These are phyloP conservation scores for Diaporthe nobilis DNA, from an alignment of 2,329 filamentous ascomycete genomes.

Conservation along the genomic window DNA sequence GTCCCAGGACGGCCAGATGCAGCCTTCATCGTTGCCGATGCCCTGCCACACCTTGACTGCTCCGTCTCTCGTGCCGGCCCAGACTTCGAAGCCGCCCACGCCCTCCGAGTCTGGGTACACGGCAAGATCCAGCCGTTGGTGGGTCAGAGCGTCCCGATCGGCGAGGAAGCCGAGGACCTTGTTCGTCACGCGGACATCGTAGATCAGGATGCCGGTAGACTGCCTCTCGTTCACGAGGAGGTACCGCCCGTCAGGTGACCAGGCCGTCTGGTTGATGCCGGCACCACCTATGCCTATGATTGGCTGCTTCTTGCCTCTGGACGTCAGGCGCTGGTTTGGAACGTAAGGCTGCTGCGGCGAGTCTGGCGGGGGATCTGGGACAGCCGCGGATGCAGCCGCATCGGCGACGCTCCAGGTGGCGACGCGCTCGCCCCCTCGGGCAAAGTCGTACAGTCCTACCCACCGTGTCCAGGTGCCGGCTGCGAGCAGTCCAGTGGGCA, in stretches of 20 bases:
- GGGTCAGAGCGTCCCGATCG: conserved; percentile 64
- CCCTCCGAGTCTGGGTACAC: conserved; percentile 60
- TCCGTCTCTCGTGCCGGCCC: conserved; percentile 71
- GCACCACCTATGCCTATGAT: conserved; percentile 64
- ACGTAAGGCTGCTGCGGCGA: background rate
- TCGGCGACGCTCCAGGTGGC: conserved; percentile 73
- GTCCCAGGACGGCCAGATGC: conserved; percentile 61
- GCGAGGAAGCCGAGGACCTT: conserved; percentile 68
- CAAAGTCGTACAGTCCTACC: conserved; percentile 74
- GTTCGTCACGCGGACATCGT: conserved; percentile 73
- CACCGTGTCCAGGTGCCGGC: conserved; percentile 76
- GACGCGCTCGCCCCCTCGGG: conserved; percentile 65
- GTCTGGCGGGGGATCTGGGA: background rate
- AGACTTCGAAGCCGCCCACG: conserved; percentile 69
- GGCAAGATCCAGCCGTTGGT: conserved; percentile 70
- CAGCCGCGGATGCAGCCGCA: conserved; percentile 57
- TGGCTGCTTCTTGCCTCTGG: background rate
- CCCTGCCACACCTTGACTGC: conserved; percentile 71
- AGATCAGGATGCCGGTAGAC: conserved; percentile 69
- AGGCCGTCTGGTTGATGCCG: conserved; percentile 72
- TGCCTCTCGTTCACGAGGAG: conserved; percentile 73
- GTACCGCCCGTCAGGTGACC: conserved; percentile 76
- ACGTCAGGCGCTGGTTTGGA: background rate
- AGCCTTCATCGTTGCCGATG: conserved; percentile 63
- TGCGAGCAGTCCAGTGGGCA: conserved; percentile 62